phyloP scores from a whole-genome alignment of 1,284 basidiomycete genomes.

The Ganoderma boninense region DNA sequence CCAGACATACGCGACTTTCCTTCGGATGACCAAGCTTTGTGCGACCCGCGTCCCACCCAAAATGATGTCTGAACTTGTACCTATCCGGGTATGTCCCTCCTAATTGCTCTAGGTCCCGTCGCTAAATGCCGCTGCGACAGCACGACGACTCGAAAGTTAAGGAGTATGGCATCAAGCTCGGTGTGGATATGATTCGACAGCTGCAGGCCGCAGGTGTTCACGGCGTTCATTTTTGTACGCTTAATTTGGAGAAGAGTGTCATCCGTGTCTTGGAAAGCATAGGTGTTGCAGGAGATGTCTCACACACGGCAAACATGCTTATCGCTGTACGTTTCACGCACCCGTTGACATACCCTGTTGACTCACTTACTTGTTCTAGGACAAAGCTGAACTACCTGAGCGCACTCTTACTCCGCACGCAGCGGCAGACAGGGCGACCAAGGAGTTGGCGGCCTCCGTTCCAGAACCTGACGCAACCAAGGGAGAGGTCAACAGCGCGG shows the following conservation, averaged over 20 bases:
- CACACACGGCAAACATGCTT: conserved; percentile 65
- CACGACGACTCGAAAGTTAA: conserved; percentile 93
- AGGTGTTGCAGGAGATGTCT: conserved; percentile 64
- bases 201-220: conserved; percentile 67
- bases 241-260: conserved; percentile 98
- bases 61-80: conserved; percentile 77
- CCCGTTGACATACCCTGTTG: not conserved
- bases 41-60: conserved; percentile 81
- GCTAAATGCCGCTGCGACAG: conserved; percentile 47
- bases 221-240: conserved; percentile 95
- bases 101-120: not conserved
- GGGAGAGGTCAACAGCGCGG: conserved; percentile 77
- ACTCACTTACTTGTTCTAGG: conserved; percentile 24
- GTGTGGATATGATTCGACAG: conserved; percentile 77
- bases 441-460: conserved; percentile 49
- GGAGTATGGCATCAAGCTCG: conserved; percentile 85
- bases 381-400: conserved; percentile 41
- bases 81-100: conserved; percentile 72
- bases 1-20: conserved; percentile 94
- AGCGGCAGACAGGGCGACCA: conserved; percentile 66
- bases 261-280: conserved; percentile 87
- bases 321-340: conserved; percentile 58
- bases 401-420: conserved; percentile 67
- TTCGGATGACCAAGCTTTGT: conserved; percentile 90
- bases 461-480: conserved; percentile 66